Conservation (phyloP, 1,139 yeast species). For the Yamadazyma epiphylla region DNA sequence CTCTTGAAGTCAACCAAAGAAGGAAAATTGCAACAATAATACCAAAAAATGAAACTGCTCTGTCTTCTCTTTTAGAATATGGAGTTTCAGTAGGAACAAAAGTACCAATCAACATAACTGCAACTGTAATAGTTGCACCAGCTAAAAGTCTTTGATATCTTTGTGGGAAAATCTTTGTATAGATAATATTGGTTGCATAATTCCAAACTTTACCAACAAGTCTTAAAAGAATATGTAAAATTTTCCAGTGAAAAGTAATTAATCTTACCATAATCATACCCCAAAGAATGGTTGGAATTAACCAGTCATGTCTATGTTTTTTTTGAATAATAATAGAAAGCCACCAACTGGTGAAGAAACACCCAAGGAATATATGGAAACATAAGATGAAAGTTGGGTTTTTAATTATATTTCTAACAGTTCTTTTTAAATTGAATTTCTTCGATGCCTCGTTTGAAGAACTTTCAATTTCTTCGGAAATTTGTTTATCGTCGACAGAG, state of each 20-base stretch:
- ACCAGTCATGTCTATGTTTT: slow-evolving; percentile 54
- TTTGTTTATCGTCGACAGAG: slow-evolving; percentile 1
- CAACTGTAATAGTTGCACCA: slow-evolving; percentile 45
- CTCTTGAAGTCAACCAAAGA: slow-evolving; percentile 45
- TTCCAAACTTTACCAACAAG: slow-evolving; percentile 38
- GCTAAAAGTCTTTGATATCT: slow-evolving; percentile 36
- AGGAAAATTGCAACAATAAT: slow-evolving; percentile 44
- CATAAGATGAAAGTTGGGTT: slow-evolving; percentile 20
- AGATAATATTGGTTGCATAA: slow-evolving; percentile 33
- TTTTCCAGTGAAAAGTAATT: slow-evolving; percentile 50
- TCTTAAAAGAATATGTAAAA: slow-evolving; percentile 28
- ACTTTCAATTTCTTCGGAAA: slow-evolving; percentile 8
- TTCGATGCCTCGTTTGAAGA: slow-evolving; percentile 6
- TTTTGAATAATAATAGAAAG: slow-evolving; percentile 53
- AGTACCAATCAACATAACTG: slow-evolving; percentile 50
- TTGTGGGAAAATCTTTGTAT: slow-evolving; percentile 32
- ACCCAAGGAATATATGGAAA: slow-evolving; percentile 32
- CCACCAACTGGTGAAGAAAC: slow-evolving; percentile 68
- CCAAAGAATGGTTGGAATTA: slow-evolving; percentile 61
- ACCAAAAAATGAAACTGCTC: slow-evolving; percentile 62
- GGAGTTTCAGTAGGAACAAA: slow-evolving; percentile 52
- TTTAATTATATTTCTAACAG: no score
- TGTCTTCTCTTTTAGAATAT: slow-evolving; percentile 47
- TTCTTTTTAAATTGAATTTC: slow-evolving; percentile 5
- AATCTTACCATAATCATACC: slow-evolving; percentile 51